phyloP scores from a whole-genome alignment of 768 basidiomycete genomes.

The Russula abietina region DNA sequence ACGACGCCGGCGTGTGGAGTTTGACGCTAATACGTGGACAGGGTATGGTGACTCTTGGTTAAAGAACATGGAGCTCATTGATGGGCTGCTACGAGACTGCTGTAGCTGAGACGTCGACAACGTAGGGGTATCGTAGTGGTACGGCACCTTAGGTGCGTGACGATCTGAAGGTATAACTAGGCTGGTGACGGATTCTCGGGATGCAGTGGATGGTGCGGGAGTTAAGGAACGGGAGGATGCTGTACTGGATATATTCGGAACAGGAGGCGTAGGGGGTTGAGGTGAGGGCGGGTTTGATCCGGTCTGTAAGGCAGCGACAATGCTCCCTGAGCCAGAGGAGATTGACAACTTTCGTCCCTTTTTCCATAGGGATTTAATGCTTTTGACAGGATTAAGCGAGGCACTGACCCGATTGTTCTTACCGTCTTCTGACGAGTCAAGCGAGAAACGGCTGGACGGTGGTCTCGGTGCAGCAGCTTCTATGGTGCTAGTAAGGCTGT shows the following conservation, averaged over 20 bases:
- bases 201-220: not conserved
- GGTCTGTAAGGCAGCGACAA: slow-evolving; percentile 2
- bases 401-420: slow-evolving; percentile 34
- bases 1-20: slow-evolving; percentile 26
- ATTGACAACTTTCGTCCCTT: slow-evolving; percentile 52
- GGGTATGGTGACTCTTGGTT: slow-evolving; percentile 74
- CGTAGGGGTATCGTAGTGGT: slow-evolving; percentile 5
- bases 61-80: slow-evolving; percentile 51
- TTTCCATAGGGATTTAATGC: slow-evolving; percentile 72
- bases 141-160: not conserved
- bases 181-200: slow-evolving; percentile 21
- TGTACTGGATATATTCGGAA: slow-evolving; percentile 8
- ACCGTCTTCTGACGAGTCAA: slow-evolving; percentile 52
- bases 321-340: slow-evolving; percentile 31
- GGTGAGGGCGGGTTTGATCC: slow-evolving; percentile 2
- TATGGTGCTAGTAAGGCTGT: not conserved
- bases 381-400: slow-evolving; percentile 67
- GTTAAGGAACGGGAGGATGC: slow-evolving; percentile 6
- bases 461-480: slow-evolving; percentile 23
- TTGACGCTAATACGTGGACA: slow-evolving; percentile 27
- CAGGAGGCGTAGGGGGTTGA: slow-evolving; percentile 10
- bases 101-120: slow-evolving; percentile 7
- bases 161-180: slow-evolving; percentile 9
- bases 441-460: slow-evolving; percentile 56
- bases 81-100: slow-evolving; percentile 25